Conservation (phyloP, 768 basidiomycete genomes). For the Multifurca ochricompacta region DNA sequence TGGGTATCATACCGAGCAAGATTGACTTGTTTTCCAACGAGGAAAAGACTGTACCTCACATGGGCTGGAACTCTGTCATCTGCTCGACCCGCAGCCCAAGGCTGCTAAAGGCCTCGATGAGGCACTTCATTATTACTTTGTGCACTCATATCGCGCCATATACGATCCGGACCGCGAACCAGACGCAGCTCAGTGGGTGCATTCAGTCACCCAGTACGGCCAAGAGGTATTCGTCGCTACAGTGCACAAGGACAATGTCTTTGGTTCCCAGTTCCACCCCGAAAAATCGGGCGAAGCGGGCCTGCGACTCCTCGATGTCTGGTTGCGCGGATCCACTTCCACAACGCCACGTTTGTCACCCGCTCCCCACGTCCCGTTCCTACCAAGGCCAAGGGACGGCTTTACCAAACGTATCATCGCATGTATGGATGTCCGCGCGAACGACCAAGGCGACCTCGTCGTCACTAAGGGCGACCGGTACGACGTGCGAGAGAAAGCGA, state of each 20-base stretch:
- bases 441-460: conserved; percentile 93
- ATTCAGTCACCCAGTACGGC: conserved; percentile 92
- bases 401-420: conserved; percentile 94
- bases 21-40: conserved; percentile 63
- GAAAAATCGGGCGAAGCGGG: conserved; percentile 94
- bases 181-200: conserved; percentile 63
- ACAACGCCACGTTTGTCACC: conserved; percentile 33
- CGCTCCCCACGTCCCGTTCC: conserved; percentile 29
- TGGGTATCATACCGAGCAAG: conserved; percentile 76
- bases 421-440: conserved; percentile 95
- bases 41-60: conserved; percentile 91
- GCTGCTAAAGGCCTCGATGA: conserved; percentile 41
- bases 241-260: conserved; percentile 76
- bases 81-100: conserved; percentile 38
- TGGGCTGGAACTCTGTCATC: conserved; percentile 90
- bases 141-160: conserved; percentile 87
- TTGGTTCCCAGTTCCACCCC: conserved; percentile 94
- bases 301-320: conserved; percentile 66
- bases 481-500: conserved; percentile 81
- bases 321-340: conserved; percentile 57
- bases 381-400: conserved; percentile 44
- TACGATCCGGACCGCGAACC: conserved; percentile 52
- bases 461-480: conserved; percentile 99
- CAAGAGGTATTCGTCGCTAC: conserved; percentile 82
- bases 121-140: conserved; percentile 85